Evolutionary conservation across 2,329 filamentous ascomycete species (phyloP), one percentile per base, ranked within the genome.

Genomic region (Cyphellophora attinorum): DNA sequence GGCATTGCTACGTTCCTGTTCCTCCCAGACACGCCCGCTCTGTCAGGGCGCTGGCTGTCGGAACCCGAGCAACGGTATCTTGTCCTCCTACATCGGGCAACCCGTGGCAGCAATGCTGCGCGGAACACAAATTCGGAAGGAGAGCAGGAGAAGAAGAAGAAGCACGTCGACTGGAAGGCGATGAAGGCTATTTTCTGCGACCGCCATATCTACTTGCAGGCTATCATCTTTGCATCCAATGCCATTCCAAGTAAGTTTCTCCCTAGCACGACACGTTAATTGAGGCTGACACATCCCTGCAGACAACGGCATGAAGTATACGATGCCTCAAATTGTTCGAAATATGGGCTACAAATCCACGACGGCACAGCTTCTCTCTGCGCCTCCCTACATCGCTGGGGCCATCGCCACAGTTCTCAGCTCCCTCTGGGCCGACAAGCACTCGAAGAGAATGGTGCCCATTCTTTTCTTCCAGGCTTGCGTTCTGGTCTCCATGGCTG

Each of bases 301-400:
- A n/a, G n/a, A 25, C 21, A 25, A 25, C 21, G 21, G 21, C 8
- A 25, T 25, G 21, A 25, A 25, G 21, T 25, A 8, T n/a, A 86
- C 93, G 60, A 61, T 88, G 5, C 85, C 85, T 0, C 80, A 76
- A 14, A 91, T 93, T 51, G 80, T 93, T 45, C 64, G 66, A 30
- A 61, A 72, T 40, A 50, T 72, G 47, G 70, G 70, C 5, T 73
- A 80, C 58, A 61, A 67, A 5, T 60, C 67, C 1, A 79, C 79
- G 1, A 70, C 58, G 6, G 73, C 80, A 1, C 83, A 89, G 49
- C 65, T 89, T 3, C 67, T 88, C 30, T 77, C 72, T 6, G 81
- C 86, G 0, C 81, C 82, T 0, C 81, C 82, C 0, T 89, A 89
- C 48, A 81, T 75, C 1, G 64, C 79, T 8, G 75, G 73, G 0